Base-by-base conservation (phyloP, 306 rosid species). In the Quercus cerris region DNA sequence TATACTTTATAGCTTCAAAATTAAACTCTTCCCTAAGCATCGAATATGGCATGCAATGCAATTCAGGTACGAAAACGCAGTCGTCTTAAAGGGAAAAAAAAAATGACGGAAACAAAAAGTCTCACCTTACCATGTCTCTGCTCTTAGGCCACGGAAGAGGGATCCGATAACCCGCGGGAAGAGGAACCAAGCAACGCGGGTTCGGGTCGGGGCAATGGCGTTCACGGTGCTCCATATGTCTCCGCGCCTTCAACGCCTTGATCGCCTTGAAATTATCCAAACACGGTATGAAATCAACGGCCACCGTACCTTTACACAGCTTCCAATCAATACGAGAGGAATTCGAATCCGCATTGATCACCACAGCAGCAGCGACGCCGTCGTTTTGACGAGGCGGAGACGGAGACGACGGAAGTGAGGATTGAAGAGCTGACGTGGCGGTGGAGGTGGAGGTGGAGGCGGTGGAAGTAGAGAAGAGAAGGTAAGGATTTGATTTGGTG, bases 41-140 rank as follows among this genome's bases (percentile, higher is more conserved):
- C 46, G 12, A 41, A 41, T 41, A 41, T 41, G 46, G 46, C 46
- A 41, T 41, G 46, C 3, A 41, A 38, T 8, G 46, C 46, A 38
- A 38, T 38, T 38, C 46, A 38, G 11, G 11, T 38, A 7, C 46
- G 46, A 38, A 38, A 38, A 38, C 46, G 46, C 11, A 38, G 11
- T 38, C 46, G 1, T 38, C 8, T 38, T 7, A 38, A 38, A 7
- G 46, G 3, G 0, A 8, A 38, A 35, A 1, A 0, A 0, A 70
- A 58, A 78, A 46, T 3, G 19, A 63, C 18, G 5, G 28, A 77
- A 79, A 75, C 44, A 44, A 89, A 75, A 7, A 0, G 46, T 84
- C 97, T 90, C 84, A 89, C 90, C 98, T 91, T 98, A 96, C 99
- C 99, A 90, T 95, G 87, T 95, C 99, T 90, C 97, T 90, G 89